These are phyloP conservation scores for Tephrocybe sp. DNA, from an alignment of 768 basidiomycete species.

Conservation along the genomic window DNA sequence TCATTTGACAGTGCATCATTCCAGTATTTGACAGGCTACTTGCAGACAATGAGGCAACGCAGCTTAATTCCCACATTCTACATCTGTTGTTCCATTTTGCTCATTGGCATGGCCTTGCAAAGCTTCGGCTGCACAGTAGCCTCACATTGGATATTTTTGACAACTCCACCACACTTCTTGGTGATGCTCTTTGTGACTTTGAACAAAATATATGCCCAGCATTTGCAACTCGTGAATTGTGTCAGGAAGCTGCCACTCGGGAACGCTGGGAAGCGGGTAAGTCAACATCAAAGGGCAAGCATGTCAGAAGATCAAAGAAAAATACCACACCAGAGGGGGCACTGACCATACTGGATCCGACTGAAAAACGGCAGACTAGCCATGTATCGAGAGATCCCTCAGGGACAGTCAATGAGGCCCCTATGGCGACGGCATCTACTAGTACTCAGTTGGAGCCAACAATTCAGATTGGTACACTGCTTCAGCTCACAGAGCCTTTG, in stretches of 20 bases:
- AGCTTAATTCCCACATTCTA: neutral
- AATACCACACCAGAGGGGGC: too few species aligned
- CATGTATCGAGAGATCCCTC: too few species aligned
- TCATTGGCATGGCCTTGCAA: slow-evolving; percentile 3
- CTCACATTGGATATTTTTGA: slow-evolving; percentile 2
- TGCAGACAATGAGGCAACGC: too few species aligned
- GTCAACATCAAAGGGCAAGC: neutral
- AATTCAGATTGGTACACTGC: too few species aligned
- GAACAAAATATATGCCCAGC: neutral
- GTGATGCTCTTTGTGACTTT: neutral
- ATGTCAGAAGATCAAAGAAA: too few species aligned
- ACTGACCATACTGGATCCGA: too few species aligned
- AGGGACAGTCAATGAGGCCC: too few species aligned
- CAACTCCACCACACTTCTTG: neutral
- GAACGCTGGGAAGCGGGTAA: neutral
- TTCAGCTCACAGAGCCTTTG: too few species aligned
- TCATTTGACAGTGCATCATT: neutral
- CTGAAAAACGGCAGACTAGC: too few species aligned
- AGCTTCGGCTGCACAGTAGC: too few species aligned
- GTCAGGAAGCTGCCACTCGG: neutral
- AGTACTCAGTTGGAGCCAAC: too few species aligned
- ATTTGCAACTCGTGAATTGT: slow-evolving; percentile 1
- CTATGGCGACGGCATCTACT: too few species aligned
- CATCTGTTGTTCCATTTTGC: slow-evolving; percentile 1
- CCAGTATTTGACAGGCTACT: slow-evolving; percentile 6